Conservation (phyloP, 805 yeast genomes). For the Wickerhamiella nectarea region DNA sequence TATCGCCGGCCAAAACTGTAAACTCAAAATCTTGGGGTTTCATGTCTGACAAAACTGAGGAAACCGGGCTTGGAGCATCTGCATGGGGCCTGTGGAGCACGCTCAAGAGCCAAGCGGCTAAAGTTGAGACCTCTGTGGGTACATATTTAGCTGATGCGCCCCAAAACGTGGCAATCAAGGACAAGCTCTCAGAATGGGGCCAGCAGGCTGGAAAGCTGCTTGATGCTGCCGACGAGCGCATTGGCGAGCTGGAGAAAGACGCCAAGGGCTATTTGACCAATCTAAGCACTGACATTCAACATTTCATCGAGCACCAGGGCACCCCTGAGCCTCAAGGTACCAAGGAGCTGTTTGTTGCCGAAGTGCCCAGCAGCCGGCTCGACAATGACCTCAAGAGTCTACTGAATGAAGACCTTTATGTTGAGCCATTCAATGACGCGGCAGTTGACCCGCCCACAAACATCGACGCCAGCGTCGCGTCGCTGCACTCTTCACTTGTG, state of each 20-base stretch:
- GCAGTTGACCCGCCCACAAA: neutral
- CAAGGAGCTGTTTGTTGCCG: constrained; percentile 34
- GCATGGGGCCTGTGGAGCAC: constrained; percentile 7
- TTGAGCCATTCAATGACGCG: neutral
- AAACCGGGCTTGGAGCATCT: neutral
- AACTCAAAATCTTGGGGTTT: constrained; percentile 6
- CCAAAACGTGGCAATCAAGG: constrained; percentile 17
- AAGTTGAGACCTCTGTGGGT: constrained; percentile 4
- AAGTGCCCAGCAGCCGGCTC: constrained; percentile 33
- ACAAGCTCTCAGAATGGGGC: constrained; percentile 24
- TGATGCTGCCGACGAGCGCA: constrained; percentile 57
- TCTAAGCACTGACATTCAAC: constrained; percentile 35
- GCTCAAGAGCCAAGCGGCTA: constrained; percentile 2
- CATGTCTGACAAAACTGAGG: constrained; percentile 3
- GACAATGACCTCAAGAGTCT: constrained; percentile 50
- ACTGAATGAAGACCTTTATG: constrained; percentile 14
- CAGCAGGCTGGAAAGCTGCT: constrained; percentile 46
- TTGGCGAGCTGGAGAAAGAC: constrained; percentile 57
- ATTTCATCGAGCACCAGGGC: constrained; percentile 32
- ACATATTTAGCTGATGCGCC: constrained; percentile 12
- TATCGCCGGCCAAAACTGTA: neutral
- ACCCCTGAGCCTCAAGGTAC: neutral
- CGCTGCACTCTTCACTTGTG: constrained; percentile 48
- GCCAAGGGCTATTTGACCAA: constrained; percentile 49
- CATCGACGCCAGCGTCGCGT: constrained; percentile 36